Conservation (phyloP, 1,284 basidiomycete species). For the Phylloboletellus chloephorus region DNA sequence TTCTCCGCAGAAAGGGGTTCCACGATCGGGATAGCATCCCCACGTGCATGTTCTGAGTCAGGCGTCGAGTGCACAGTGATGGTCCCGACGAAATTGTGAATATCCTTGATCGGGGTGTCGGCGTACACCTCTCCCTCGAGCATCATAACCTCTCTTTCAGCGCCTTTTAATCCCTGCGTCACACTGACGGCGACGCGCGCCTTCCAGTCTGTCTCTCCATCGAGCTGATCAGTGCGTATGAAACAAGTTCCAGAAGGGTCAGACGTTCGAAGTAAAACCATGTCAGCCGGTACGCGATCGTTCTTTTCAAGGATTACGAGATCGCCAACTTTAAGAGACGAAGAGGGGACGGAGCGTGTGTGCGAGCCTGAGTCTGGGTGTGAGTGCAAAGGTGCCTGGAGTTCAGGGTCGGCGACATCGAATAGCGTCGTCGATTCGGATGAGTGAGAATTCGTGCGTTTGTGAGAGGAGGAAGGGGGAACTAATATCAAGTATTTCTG, state of each 20-base stretch:
- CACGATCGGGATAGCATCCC: constrained; percentile 46
- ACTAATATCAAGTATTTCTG: constrained; percentile 84
- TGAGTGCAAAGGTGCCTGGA: constrained; percentile 15
- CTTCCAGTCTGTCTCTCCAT: constrained; percentile 99
- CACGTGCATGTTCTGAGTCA: constrained; percentile 33
- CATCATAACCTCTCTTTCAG: constrained; percentile 57
- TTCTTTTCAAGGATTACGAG: constrained; percentile 94
- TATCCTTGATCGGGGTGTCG: constrained; percentile 94
- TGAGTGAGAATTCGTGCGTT: constrained; percentile 33
- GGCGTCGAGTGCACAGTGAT: constrained; percentile 68
- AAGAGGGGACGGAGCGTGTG: constrained; percentile 81
- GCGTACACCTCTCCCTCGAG: constrained; percentile 87
- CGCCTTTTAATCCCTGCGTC: constrained; percentile 22
- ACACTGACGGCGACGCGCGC: constrained; percentile 74
- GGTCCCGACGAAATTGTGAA: constrained; percentile 93
- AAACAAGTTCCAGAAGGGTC: constrained; percentile 92
- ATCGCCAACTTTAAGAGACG: constrained; percentile 87
- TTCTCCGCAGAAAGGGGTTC: constrained; percentile 90
- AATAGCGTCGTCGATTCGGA: constrained; percentile 21
- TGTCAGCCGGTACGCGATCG: constrained; percentile 92
- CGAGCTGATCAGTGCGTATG: constrained; percentile 95
- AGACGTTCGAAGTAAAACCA: constrained; percentile 85
- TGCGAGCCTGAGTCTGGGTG: constrained; percentile 40
- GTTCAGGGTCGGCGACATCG: constrained; percentile 18
- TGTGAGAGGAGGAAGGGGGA: constrained; percentile 35